Percentiles rank a stretch among this genome's conserved stretches.
Evolutionary conservation across 2,329 filamentous ascomycete genomes (phyloP).

Genomic region (Mariannaea sp.): DNA sequence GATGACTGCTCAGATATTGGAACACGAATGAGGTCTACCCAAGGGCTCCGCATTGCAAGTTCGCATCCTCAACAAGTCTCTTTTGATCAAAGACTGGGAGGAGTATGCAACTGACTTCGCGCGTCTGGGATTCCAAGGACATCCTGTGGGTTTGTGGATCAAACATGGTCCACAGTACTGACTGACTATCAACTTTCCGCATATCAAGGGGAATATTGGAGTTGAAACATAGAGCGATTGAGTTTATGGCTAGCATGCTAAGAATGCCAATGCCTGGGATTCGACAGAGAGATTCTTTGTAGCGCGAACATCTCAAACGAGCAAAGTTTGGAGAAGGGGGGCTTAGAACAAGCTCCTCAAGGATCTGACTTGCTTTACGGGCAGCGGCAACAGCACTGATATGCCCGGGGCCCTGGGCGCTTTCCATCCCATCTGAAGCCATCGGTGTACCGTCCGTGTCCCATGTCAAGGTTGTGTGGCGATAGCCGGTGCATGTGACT

Average conservation of each 20-base stretch:
- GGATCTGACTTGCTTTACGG: background rate
- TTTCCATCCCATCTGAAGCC: background rate
- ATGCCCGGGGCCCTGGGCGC: background rate
- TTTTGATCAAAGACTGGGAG: background rate
- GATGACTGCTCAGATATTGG: background rate
- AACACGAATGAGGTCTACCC: background rate
- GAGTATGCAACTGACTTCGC: too few species aligned
- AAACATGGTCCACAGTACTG: too few species aligned
- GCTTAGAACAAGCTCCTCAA: background rate
- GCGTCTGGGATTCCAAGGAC: too few species aligned
- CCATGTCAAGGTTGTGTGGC: conserved; percentile 4
- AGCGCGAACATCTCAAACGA: background rate
- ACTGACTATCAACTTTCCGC: too few species aligned
- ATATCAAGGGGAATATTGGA: background rate
- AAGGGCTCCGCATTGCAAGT: background rate
- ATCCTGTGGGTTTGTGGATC: too few species aligned
- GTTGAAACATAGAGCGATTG: background rate
- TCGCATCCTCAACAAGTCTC: conserved; percentile 7
- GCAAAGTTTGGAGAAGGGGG: conserved; percentile 1
- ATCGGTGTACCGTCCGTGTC: conserved; percentile 3
- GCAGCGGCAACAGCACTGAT: background rate
- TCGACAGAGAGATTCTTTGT: background rate
- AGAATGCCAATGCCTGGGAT: background rate
- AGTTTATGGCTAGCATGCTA: background rate
- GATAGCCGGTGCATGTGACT: background rate